phyloP scores from a whole-genome alignment of 352 stramenopile species.

The Phytophthora tentaculata region DNA sequence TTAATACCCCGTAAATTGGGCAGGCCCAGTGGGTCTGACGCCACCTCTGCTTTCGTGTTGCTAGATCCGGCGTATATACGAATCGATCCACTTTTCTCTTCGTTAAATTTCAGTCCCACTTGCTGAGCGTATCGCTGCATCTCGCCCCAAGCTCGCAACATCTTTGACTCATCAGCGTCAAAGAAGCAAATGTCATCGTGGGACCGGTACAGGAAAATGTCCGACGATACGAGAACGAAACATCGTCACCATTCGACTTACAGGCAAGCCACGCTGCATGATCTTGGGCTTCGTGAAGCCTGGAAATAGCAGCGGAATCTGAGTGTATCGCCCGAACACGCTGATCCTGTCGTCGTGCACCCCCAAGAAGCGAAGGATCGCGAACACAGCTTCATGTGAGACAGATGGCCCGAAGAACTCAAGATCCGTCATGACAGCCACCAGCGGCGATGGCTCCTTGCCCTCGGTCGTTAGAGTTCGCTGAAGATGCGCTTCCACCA shows the following conservation, averaged over 20 bases:
- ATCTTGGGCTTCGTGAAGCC: constrained; percentile 31
- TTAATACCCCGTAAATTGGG: no score
- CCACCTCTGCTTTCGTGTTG: constrained; percentile 17
- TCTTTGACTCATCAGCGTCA: no score
- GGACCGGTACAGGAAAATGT: constrained; percentile 49
- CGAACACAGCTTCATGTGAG: no score
- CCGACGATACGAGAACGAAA: constrained; percentile 41
- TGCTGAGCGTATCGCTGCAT: no score
- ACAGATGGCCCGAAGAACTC: constrained; percentile 58
- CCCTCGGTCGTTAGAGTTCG: constrained; percentile 12
- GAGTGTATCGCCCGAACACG: constrained; percentile 45
- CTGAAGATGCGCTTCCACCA: constrained; percentile 43
- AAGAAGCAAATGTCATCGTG: no score
- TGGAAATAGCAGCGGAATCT: constrained; percentile 49
- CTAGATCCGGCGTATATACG: constrained; percentile 17
- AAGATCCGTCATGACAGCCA: constrained; percentile 51
- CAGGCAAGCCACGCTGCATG: constrained; percentile 47
- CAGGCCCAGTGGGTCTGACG: constrained; percentile 33
- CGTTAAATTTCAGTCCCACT: constrained; percentile 51
- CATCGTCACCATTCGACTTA: constrained; percentile 45
- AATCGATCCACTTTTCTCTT: constrained; percentile 51
- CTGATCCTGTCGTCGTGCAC: constrained; percentile 32
- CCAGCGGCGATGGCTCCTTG: constrained; percentile 23
- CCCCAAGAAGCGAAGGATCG: no score
- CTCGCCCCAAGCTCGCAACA: no score